Evolutionary conservation across 306 rosid species (phyloP), one percentile per base, ranked within the genome.

Genomic region (Calophaca sinica): DNA sequence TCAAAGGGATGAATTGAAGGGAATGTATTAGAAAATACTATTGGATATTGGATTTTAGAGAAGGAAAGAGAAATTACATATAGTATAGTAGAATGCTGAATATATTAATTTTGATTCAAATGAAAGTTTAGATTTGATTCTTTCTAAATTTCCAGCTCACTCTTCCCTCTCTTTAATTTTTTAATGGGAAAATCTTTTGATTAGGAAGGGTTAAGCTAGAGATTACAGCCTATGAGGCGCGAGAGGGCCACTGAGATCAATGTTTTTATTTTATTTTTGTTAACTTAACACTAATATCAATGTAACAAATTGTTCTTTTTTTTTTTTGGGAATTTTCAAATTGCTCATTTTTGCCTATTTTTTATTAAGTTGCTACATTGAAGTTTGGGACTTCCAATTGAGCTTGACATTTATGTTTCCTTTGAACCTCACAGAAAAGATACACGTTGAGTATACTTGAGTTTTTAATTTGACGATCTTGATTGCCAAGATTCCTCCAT

Each of bases 1-100:
- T 79, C 46, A 72, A 80, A 77, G 48, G 82, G 31, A 58, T 62
- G 74, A 60, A 68, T 10, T 10, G 54, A 73, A 57, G 57, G 42
- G 77, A 65, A 66, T 53, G 68, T 63, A 44, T 64, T 42, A 54
- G 20, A 75, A 72, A 9, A 12, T 33, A 33, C 4, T 63, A 36
- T 41, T 65, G 71, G 72, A 84, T 83, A 32, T 83, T 81, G 85
- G 73, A 73, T 86, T 77, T 79, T 83, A 83, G 87, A 76, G 75
- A 80, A 74, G 28, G 54, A 58, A 58, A 54, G 57, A 35, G 36
- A 75, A 78, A 73, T 77, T 41, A 68, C 50, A 72, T 64, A 57
- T 49, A 67, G 53, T 59, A 67, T 58, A 73, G 55, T 46, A 76
- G 50, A 82, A 59, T 78, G 81, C 62, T 70, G 74, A 45, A 35